Evolutionary conservation across 495 filamentous ascomycete genomes (phyloP).

Genomic region (Aspergillus sclerotioniger): DNA sequence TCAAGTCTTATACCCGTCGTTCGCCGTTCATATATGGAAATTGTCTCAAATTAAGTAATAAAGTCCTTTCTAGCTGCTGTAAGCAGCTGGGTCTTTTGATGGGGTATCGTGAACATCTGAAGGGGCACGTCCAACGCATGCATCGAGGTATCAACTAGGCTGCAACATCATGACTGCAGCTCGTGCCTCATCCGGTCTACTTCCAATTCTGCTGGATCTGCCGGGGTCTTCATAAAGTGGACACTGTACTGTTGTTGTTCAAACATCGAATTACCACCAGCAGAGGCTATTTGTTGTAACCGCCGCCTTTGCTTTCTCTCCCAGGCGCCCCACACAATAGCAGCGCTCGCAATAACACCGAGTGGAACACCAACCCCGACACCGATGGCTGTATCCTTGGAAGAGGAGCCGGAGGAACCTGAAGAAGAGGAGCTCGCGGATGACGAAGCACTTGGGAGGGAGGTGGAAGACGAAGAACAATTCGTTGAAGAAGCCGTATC

Average conservation of each 20-base stretch:
- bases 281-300: neutral
- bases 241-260: neutral
- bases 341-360: conserved; percentile 31
- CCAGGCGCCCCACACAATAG: conserved; percentile 27
- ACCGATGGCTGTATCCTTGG: conserved; percentile 23
- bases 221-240: neutral
- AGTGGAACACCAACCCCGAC: conserved; percentile 29
- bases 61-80: no score
- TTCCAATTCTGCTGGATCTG: neutral
- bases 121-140: no score
- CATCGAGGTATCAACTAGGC: no score
- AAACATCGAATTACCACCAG: neutral
- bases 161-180: neutral
- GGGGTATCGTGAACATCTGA: no score
- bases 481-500: conserved; percentile 12
- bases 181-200: neutral
- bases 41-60: no score
- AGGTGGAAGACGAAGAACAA: conserved; percentile 30
- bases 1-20: no score
- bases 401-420: conserved; percentile 30
- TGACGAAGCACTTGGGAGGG: conserved; percentile 22
- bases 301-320: conserved; percentile 10
- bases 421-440: conserved; percentile 30
- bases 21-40: no score
- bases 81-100: no score